These are phyloP conservation scores for Arabidopsis suecica DNA, from an alignment of 345 rosid genomes.

Conservation along the genomic window DNA sequence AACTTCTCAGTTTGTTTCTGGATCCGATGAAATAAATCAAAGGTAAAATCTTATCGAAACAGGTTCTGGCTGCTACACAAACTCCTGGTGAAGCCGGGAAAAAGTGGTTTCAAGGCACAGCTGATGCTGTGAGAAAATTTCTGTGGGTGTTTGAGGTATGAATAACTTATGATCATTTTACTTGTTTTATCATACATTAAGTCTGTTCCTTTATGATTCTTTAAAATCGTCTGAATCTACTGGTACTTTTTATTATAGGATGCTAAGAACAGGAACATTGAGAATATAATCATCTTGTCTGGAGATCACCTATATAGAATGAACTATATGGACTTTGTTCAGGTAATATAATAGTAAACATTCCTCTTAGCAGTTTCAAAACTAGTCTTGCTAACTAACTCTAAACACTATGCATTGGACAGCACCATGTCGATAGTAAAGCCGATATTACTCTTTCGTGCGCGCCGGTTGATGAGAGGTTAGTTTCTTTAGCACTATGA, in stretches of 20 bases:
- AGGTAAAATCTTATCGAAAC: conserved; percentile 24
- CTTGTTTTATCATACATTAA: neutral
- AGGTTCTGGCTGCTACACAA: conserved; percentile 99
- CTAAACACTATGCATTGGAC: conserved; percentile 45
- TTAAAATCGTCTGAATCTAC: conserved; percentile 7
- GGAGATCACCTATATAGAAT: conserved; percentile 95
- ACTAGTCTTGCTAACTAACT: neutral
- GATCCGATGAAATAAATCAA: neutral
- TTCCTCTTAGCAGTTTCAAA: neutral
- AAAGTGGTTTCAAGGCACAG: conserved; percentile 98
- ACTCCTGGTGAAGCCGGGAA: conserved; percentile 92
- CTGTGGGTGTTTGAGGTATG: conserved; percentile 93
- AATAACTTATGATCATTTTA: conserved; percentile 6
- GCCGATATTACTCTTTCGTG: conserved; percentile 90
- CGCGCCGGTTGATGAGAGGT: conserved; percentile 75
- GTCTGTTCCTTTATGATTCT: conserved; percentile 1
- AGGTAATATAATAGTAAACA: conserved; percentile 48
- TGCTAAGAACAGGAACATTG: conserved; percentile 80
- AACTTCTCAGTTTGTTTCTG: neutral
- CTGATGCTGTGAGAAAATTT: conserved; percentile 98
- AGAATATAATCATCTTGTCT: conserved; percentile 74
- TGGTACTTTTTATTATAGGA: conserved; percentile 57
- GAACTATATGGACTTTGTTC: conserved; percentile 88
- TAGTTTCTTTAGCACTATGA: conserved; percentile 31
- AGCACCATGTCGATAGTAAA: conserved; percentile 78